A percentile compares a stretch with the other conserved stretches of the same genome.
Evolutionary conservation across 495 filamentous ascomycete species (phyloP).

Genomic region (Lentithecium fluviatile): DNA sequence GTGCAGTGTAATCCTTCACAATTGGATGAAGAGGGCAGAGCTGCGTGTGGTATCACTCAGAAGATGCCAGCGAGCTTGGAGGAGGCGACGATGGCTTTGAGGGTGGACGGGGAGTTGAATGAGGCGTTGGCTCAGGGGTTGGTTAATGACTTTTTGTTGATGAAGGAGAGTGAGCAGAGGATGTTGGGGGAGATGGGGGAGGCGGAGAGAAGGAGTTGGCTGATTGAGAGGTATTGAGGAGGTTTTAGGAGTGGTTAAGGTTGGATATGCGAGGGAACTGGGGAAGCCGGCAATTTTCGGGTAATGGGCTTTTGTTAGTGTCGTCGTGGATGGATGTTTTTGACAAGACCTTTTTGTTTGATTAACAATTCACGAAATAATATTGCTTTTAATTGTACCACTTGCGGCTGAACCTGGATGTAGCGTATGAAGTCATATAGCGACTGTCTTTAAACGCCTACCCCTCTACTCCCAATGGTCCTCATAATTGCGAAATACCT

Average conservation of each 20-base stretch:
- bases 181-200: constrained; percentile 42
- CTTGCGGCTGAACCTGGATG: no score
- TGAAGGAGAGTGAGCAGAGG: constrained; percentile 42
- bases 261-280: neutral
- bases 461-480: no score
- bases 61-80: constrained; percentile 35
- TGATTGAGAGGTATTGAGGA: constrained; percentile 44
- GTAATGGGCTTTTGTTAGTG: no score
- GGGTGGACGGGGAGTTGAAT: constrained; percentile 35
- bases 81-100: constrained; percentile 32
- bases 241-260: neutral
- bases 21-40: constrained; percentile 51
- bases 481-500: no score
- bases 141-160: constrained; percentile 37
- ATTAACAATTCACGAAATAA: no score
- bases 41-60: constrained; percentile 52
- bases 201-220: constrained; percentile 37
- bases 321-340: no score
- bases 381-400: no score
- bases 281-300: no score
- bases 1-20: constrained; percentile 33
- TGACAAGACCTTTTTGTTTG: no score
- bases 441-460: no score
- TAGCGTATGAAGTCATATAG: no score
- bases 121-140: constrained; percentile 34